These are phyloP conservation scores for Colletotrichum sp. DNA, from an alignment of 2,329 filamentous ascomycete genomes.

Conservation along the genomic window DNA sequence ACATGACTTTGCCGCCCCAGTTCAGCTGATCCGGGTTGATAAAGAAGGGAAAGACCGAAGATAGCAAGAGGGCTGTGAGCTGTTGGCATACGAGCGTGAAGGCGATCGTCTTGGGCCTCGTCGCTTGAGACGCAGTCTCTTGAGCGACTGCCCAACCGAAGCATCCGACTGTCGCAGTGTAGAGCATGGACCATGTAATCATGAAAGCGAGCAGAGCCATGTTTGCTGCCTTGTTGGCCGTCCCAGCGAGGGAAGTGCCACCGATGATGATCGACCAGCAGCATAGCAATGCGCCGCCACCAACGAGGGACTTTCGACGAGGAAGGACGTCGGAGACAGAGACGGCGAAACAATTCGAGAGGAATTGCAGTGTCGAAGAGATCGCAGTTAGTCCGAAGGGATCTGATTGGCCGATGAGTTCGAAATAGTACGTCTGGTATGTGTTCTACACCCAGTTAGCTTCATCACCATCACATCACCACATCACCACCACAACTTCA, in stretches of 20 bases:
- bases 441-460: slow-evolving; percentile 24
- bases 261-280: not conserved
- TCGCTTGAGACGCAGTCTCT: slow-evolving; percentile 29
- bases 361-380: slow-evolving; percentile 15
- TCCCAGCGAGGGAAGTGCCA: not conserved
- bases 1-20: slow-evolving; percentile 42
- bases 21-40: slow-evolving; percentile 43
- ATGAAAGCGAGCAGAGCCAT: slow-evolving; percentile 31
- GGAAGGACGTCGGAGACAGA: not conserved
- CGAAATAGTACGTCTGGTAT: slow-evolving; percentile 33
- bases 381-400: slow-evolving; percentile 32
- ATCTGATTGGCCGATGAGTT: slow-evolving; percentile 32
- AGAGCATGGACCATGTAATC: slow-evolving; percentile 34
- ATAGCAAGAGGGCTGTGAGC: slow-evolving; percentile 20
- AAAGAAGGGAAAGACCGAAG: slow-evolving; percentile 38
- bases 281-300: not conserved
- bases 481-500: not conserved
- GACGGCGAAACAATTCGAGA: not conserved
- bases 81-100: slow-evolving; percentile 35
- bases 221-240: slow-evolving; percentile 22
- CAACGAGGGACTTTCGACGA: not conserved
- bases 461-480: too few relatives aligned
- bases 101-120: slow-evolving; percentile 31
- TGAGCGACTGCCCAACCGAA: slow-evolving; percentile 33
- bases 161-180: slow-evolving; percentile 30